Base-by-base conservation (phyloP, 768 basidiomycete genomes). In the Leccinum subtestaceum region DNA sequence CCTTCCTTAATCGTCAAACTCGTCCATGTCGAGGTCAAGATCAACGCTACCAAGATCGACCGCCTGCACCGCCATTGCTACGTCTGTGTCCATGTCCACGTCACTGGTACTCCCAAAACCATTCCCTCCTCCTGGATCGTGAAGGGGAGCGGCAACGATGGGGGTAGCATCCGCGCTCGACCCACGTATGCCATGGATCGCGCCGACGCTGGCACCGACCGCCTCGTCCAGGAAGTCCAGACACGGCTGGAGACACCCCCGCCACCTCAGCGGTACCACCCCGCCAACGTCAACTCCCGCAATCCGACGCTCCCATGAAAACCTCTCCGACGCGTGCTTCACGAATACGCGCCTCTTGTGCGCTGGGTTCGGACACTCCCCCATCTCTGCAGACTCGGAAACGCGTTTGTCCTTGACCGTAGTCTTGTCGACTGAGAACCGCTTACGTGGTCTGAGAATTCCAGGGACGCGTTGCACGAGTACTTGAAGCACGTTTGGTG, bases 161-260 rank as follows among this genome's bases (percentile, higher is more conserved):
- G 5, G 2, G 36, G 36, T 0, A 36, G 36, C 15, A 36, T 13
- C 15, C 4, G 7, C 0, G 12, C 2, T 23, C 21, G 11, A n/a
- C 19, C 17, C 21, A n/a, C 11, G 46, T 23, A 47, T 7, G 46
- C 21, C 46, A 36, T 36, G 13, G 6, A 15, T 36, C 32, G 32
- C 32, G 32, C 11, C 32, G 46, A 10, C 12, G 8, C 4, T 10
- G 23, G 11, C 10, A 6, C 15, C 8, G 5, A 21, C 27, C 31
- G 8, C 19, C 32, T 15, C 61, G 13, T 77, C 79, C 64, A 91
- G 70, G 65, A 86, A 90, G 31, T 78, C 78, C 57, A 91, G 67
- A 69, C 89, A 91, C 0, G 84, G 83, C 51, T 58, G 63, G 19
- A 73, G 67, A 69, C 89, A 91, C 1, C 89, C 89, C 31, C 87